Percentiles rank a stretch among this genome's conserved stretches.
Conservation (phyloP, 1,284 basidiomycete species). For the Sanghuangporus sanghuang region DNA sequence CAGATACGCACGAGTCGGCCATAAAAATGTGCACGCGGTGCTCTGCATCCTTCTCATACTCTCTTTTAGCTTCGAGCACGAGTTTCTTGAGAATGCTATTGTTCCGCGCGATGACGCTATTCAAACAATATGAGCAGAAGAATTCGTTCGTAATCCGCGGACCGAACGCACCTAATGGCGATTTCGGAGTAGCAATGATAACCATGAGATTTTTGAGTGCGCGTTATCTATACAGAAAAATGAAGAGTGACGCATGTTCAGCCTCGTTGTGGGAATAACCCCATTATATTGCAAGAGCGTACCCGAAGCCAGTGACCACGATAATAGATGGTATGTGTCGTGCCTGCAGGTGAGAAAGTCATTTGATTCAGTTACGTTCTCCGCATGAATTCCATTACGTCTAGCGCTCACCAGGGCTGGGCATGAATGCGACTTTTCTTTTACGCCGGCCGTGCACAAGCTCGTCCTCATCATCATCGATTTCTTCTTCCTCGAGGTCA, state of each 20-base stretch:
- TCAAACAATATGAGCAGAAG: constrained; percentile 18
- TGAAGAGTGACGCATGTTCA: constrained; percentile 20
- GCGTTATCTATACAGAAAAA: constrained; percentile 55
- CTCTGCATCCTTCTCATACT: constrained; percentile 83
- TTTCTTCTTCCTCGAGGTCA: constrained; percentile 73
- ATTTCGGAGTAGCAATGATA: constrained; percentile 63
- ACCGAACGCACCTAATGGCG: constrained; percentile 62
- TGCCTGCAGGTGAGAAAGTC: constrained; percentile 41
- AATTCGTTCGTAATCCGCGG: neutral
- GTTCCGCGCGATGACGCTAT: constrained; percentile 75
- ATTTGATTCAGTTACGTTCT: constrained; percentile 2
- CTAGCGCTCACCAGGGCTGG: constrained; percentile 60
- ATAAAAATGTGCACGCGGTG: constrained; percentile 83
- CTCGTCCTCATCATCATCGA: constrained; percentile 43
- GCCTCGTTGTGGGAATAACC: neutral
- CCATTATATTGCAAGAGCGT: constrained; percentile 26
- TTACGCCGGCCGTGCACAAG: constrained; percentile 64
- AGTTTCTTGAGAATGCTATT: constrained; percentile 81
- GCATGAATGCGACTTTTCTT: constrained; percentile 72
- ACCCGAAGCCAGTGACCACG: constrained; percentile 81
- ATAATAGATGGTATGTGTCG: constrained; percentile 82
- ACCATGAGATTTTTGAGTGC: constrained; percentile 69
- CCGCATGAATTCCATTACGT: constrained; percentile 22
- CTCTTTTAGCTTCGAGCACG: constrained; percentile 77
- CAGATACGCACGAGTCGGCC: constrained; percentile 68